Conservation (phyloP, 495 filamentous ascomycete species). For the Neurospora pannonica region DNA sequence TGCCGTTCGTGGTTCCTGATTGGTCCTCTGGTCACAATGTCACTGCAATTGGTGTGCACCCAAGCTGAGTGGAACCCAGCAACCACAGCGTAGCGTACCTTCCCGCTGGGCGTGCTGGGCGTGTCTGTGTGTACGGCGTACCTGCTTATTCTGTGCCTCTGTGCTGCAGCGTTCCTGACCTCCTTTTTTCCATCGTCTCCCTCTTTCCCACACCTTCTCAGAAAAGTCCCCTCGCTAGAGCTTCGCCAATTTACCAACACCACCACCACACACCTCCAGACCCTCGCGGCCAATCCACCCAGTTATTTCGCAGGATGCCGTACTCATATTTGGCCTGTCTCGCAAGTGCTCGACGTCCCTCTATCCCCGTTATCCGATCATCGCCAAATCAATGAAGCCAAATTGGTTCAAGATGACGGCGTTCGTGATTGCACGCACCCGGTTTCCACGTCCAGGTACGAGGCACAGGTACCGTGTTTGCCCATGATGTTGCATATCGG, state of each 20-base stretch:
- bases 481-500: neutral
- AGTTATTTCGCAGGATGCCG: neutral
- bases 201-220: neutral
- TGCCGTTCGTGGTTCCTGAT: conserved; percentile 12
- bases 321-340: neutral
- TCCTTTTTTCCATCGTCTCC: neutral
- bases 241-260: conserved; percentile 2
- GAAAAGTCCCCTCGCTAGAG: neutral
- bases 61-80: neutral
- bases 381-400: neutral
- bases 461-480: neutral
- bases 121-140: neutral
- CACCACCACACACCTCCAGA: neutral
- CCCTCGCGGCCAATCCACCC: neutral
- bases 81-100: neutral
- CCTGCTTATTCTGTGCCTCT: neutral
- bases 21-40: neutral
- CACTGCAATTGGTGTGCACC: neutral
- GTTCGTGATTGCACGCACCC: neutral
- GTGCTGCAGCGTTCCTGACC: neutral
- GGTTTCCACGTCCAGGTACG: neutral
- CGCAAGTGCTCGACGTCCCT: neutral
- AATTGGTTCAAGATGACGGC: neutral
- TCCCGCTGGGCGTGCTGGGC: neutral
- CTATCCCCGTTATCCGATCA: neutral